These are phyloP conservation scores for Colletotrichum echinochloae DNA, from an alignment of 2,329 filamentous ascomycete genomes.

Conservation along the genomic window DNA sequence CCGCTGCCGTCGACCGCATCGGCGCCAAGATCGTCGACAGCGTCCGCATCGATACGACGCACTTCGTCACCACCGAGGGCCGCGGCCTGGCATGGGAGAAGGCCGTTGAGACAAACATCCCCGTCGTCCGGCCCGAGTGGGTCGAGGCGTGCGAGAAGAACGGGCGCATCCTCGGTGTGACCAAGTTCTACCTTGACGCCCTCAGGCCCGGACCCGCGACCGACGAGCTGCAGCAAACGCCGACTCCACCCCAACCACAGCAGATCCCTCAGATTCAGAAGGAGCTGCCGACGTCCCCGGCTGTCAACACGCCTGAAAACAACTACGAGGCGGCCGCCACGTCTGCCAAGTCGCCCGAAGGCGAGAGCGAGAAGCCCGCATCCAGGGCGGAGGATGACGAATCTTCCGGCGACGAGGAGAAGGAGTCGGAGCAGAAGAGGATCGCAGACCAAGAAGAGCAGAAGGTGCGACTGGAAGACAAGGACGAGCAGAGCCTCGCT, in stretches of 20 bases:
- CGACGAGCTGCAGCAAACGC: constrained; percentile 47
- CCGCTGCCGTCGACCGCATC: constrained; percentile 83
- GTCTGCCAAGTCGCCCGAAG: constrained; percentile 35
- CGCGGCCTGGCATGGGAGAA: constrained; percentile 93
- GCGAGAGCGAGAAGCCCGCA: constrained; percentile 42
- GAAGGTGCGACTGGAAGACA: constrained; percentile 67
- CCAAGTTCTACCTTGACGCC: constrained; percentile 96
- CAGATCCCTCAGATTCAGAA: constrained; percentile 47
- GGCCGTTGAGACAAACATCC: constrained; percentile 97
- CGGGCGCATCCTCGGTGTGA: constrained; percentile 91
- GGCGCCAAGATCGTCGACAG: constrained; percentile 91
- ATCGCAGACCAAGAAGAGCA: constrained; percentile 61
- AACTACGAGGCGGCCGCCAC: constrained; percentile 42
- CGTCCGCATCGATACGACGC: constrained; percentile 96
- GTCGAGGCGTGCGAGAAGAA: constrained; percentile 95
- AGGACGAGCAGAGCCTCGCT: constrained; percentile 65
- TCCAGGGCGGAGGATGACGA: constrained; percentile 45
- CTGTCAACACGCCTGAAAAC: constrained; percentile 45
- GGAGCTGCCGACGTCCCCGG: constrained; percentile 47
- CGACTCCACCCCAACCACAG: constrained; percentile 46
- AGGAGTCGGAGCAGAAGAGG: constrained; percentile 53
- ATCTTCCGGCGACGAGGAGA: constrained; percentile 47
- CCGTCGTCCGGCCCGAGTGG: constrained; percentile 97
- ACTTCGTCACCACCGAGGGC: constrained; percentile 97
- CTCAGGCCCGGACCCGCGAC: constrained; percentile 59